Evolutionary conservation across 2,329 filamentous ascomycete genomes (phyloP).

Genomic region (Penicillium frequentans): DNA sequence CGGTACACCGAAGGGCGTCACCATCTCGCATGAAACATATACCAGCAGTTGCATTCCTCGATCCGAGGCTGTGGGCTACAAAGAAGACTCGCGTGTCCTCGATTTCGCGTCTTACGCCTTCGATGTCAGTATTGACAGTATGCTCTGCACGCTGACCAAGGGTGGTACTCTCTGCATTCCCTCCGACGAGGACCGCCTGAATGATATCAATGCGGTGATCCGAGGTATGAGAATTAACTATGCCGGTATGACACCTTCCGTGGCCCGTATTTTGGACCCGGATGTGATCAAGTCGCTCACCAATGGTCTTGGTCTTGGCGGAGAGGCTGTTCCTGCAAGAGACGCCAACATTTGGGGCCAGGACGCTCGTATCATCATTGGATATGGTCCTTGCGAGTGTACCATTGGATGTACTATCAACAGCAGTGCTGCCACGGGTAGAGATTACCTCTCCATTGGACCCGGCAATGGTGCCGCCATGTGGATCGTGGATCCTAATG

Average conservation of each 20-base stretch:
- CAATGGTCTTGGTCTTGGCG: slow-evolving; percentile 42
- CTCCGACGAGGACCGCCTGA: slow-evolving; percentile 48
- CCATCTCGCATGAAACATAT: slow-evolving; percentile 61
- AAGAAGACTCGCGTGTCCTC: slow-evolving; percentile 58
- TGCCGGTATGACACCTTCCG: slow-evolving; percentile 60
- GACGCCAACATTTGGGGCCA: slow-evolving; percentile 45
- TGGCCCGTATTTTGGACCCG: slow-evolving; percentile 51
- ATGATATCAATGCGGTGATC: slow-evolving; percentile 53
- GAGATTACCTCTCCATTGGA: slow-evolving; percentile 42
- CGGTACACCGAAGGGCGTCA: slow-evolving; percentile 56
- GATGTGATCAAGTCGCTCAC: slow-evolving; percentile 43
- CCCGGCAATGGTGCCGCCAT: slow-evolving; percentile 35
- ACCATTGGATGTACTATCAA: slow-evolving; percentile 44
- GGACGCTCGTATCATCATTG: slow-evolving; percentile 47
- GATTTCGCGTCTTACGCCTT: slow-evolving; percentile 58
- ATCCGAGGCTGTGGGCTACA: slow-evolving; percentile 52
- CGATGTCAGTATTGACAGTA: slow-evolving; percentile 55
- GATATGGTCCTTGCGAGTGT: slow-evolving; percentile 46
- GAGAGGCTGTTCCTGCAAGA: slow-evolving; percentile 45
- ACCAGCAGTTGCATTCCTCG: slow-evolving; percentile 58
- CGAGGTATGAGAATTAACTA: slow-evolving; percentile 53
- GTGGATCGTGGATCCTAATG: slow-evolving; percentile 43
- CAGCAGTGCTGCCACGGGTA: slow-evolving; percentile 32
- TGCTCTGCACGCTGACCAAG: slow-evolving; percentile 55
- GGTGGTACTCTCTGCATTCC: slow-evolving; percentile 64